Conservation (phyloP, 352 stramenopile species). For the Discostella stelligera region DNA sequence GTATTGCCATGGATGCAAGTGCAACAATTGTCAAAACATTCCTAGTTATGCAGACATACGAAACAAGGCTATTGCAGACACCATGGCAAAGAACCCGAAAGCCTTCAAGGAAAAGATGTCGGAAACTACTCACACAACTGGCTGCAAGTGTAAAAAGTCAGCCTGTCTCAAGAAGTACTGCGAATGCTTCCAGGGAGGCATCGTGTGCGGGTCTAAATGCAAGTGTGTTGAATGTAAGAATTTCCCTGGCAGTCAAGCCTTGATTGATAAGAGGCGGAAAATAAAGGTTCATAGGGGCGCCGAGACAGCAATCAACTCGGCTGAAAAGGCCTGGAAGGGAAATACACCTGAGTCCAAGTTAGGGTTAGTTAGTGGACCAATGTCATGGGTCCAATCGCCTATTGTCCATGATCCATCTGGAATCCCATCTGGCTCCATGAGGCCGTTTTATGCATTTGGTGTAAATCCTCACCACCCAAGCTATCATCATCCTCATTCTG, state of each 20-base stretch:
- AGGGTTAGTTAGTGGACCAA: not conserved
- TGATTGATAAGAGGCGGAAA: constrained; percentile 79
- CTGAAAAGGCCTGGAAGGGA: constrained; percentile 67
- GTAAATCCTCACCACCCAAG: constrained; percentile 10
- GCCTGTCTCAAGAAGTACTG: constrained; percentile 99
- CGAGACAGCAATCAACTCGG: constrained; percentile 61
- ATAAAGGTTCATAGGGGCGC: constrained; percentile 74
- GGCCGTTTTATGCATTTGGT: constrained; percentile 6
- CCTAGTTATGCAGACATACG: constrained; percentile 65
- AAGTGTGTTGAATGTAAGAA: constrained; percentile 95
- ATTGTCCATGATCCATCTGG: constrained; percentile 33
- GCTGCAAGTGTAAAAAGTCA: constrained; percentile 96
- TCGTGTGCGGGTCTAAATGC: constrained; percentile 92
- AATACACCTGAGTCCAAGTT: constrained; percentile 27
- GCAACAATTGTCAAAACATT: constrained; percentile 92
- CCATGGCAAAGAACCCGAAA: constrained; percentile 83
- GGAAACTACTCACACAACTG: constrained; percentile 47
- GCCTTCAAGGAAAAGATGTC: constrained; percentile 84
- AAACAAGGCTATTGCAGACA: constrained; percentile 83
- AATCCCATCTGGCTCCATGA: constrained; percentile 15
- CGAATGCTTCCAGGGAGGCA: constrained; percentile 95
- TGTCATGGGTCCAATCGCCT: constrained; percentile 25
- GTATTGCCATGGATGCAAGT: constrained; percentile 92
- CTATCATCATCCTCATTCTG: constrained; percentile 13
- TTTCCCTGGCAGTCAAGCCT: constrained; percentile 69